Base-by-base conservation (phyloP, 2,329 filamentous ascomycete genomes). In the Drechmeria coniospora region DNA sequence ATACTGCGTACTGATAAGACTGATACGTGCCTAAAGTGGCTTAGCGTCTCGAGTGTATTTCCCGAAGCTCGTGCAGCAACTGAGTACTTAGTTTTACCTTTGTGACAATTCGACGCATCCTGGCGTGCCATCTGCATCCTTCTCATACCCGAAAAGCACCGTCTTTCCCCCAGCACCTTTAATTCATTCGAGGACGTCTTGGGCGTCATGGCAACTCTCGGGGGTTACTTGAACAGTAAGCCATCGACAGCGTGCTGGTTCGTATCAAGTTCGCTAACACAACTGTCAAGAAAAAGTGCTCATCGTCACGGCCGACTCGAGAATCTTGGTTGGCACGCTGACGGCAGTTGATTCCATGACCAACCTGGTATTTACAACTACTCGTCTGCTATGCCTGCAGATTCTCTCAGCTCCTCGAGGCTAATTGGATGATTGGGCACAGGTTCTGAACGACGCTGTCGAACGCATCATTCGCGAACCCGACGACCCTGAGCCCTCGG, bases 301-400 rank as follows among this genome's bases (percentile, higher is more conserved):
- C 32, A 78, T 95, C 46, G 70, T 95, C 37, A 95, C 90, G 16
- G 79, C 82, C 41, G 90, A 95, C 56, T 90, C 87, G 28, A 77
- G 87, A 43, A 92, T 82, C 25, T 60, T 87, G 14, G 68, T 82
- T 35, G 90, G 90, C 33, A 86, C 67, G 3, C 72, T 98, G 29
- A 63, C 87, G 26, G 82, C 80, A 24, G 84, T 79, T 49, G 90
- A 98, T 53, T 77, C 93, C 54, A 74, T 79, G 45, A 95, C 90
- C 40, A 98, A 98, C 55, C 61, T 98, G 36, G 72, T 75, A 54
- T 35, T 57, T 39, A 23, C 20, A 6, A 15, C 17, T 32, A 18
- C 14, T 1, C 23, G 16, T 14, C 15, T 8, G 26, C 17, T 24
- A 10, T 24, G 14, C 15, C 6, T 19, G 13, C 26, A 23, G 10